A percentile compares a stretch with the other conserved stretches of the same genome.
Evolutionary conservation across 306 rosid species (phyloP).

Genomic region (Quercus engelmannii): DNA sequence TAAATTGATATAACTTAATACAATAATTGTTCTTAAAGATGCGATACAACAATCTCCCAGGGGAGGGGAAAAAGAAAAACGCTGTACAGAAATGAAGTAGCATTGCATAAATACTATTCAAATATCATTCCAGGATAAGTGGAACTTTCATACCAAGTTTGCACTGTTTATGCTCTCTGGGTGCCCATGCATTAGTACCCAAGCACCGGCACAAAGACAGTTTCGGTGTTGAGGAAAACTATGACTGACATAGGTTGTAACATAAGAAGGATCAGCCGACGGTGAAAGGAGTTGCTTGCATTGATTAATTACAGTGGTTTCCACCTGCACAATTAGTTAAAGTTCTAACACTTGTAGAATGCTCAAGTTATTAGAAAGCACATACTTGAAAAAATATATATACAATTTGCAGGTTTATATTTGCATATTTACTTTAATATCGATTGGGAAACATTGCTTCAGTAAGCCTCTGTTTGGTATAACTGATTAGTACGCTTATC

Average conservation of each 20-base stretch:
- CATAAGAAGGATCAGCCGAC: conserved; percentile 83
- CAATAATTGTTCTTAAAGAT: background rate
- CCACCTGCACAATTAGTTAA: conserved; percentile 59
- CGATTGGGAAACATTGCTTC: too few species aligned
- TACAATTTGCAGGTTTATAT: background rate
- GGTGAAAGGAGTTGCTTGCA: conserved; percentile 92
- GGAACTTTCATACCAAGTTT: conserved; percentile 64
- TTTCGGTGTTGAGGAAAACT: conserved; percentile 80
- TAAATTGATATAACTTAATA: too few species aligned
- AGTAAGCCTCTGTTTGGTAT: too few species aligned
- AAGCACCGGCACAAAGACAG: conserved; percentile 95
- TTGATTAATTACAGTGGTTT: conserved; percentile 84
- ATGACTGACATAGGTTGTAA: conserved; percentile 71
- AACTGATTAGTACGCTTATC: too few species aligned
- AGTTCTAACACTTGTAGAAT: background rate
- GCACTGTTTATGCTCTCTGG: conserved; percentile 76
- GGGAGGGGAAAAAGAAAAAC: background rate
- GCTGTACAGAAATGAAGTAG: conserved; percentile 2
- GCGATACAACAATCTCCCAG: background rate
- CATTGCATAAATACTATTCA: background rate
- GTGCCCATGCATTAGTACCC: conserved; percentile 93
- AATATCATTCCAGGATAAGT: conserved; percentile 12
- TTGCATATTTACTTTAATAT: background rate
- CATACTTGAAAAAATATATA: background rate
- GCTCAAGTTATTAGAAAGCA: background rate